Base-by-base conservation (phyloP, 495 filamentous ascomycete genomes). In the Hypoxylon crocopeplum region DNA sequence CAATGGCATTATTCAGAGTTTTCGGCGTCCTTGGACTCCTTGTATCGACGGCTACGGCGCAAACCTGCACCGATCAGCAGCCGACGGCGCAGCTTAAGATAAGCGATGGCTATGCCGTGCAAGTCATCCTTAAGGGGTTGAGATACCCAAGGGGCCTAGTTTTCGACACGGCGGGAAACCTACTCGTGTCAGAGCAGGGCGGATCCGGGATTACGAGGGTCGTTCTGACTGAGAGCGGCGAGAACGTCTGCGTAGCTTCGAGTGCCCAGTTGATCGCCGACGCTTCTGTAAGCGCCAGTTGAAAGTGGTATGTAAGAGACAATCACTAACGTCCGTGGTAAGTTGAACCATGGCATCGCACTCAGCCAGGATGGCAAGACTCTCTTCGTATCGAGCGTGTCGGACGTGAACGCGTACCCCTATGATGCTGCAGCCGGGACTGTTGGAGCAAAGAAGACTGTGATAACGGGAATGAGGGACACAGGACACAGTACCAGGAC, bases 321-420 rank as follows among this genome's bases (percentile, higher is more conserved):
- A 27, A 39, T 19, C 32, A 16, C 34, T 51, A 1, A 48, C 8
- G 37, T 34, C 11, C 7, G 11, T 16, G 20, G 25, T 13, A 24
- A 85, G 77, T 70, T 88, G 2, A 87, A 87, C 65, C 86, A 89
- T 66, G 86, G 86, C 7, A 75, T 89, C 22, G 78, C 80, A 11
- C 56, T 89, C 13, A 85, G 79, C 16, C 59, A 62, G 8, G 84
- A 88, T 69, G 84, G 86, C 39, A 79, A 71, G 40, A 88, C 83
- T 0, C 70, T 89, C 30, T 88, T 85, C 62, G 84, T 83, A 2
- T 87, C 84, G 11, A 81, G 73, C 32, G 40, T 79, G 5, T 67
- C 76, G n/a, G 70, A 69, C 5, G 86, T 83, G 5, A 83, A 73
- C 56, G 72, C 80, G 4, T 89, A 82, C 77, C 48, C 73, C 10